Base-by-base conservation (phyloP, 1,139 yeast species). In the Candida labiduridarum region DNA sequence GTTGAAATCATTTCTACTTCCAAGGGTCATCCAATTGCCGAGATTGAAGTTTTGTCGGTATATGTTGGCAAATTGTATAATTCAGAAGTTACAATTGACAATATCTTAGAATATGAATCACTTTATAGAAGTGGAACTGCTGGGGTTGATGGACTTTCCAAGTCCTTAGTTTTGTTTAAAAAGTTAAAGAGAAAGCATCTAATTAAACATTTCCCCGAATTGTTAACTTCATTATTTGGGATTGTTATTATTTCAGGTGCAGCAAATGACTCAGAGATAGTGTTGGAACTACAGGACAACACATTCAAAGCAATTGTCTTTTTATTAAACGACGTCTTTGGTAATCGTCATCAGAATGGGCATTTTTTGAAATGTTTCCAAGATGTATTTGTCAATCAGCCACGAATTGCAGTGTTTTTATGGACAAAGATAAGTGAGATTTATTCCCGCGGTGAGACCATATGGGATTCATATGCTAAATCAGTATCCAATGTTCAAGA, bases 21-120 rank as follows among this genome's bases (percentile, higher is more conserved):
- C 35, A 71, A 69, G 54, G 61, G 63, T 60, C 43, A 71, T 31
- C 70, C 77, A 15, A 70, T 78, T 57, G 88, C 84, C 7, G 69
- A 75, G 39, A 70, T 86, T 49, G 87, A 85, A 56, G 60, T 87
- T 19, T 72, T 80, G 35, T 74, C 89, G 1, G 85, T 81, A 51
- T 89, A 88, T 63, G 83, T 85, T 51, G 96, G 97, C 25, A 85
- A 80, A 57, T 68, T 74, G 12, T 87, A 74, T 68, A 88, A 87
- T 60, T 72, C 84, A 15, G 91, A 87, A 55, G 56, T 71, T 18
- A 71, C 86, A 4, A 76, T 87, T 53, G 84, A 81, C 48, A 76
- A 78, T 47, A 72, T 89, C 48, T 67, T 86, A 57, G 79, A 78
- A 55, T 85, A 83, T 79, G 83, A 74, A 54, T 66, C 75, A 45